phyloP scores from a whole-genome alignment of 768 basidiomycete genomes.

The Trichaptum fuscoviolaceum region DNA sequence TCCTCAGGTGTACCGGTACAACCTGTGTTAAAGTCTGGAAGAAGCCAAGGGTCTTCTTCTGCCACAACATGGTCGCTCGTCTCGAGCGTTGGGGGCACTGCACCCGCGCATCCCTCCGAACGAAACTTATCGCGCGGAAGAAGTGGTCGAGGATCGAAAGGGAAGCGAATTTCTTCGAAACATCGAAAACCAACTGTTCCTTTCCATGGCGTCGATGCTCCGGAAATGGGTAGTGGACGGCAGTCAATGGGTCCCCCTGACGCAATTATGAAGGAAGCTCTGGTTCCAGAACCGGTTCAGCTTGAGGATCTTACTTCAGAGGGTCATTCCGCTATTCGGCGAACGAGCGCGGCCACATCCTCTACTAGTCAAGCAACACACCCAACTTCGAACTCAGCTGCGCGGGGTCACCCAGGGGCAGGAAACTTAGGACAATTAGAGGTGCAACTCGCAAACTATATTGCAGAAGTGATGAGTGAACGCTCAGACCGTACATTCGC shows the following conservation, averaged over 20 bases:
- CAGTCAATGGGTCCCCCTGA: background rate
- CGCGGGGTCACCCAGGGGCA: background rate
- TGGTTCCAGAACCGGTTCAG: background rate
- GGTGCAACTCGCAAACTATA: background rate
- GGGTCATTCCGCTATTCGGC: background rate
- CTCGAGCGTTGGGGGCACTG: too few relatives aligned
- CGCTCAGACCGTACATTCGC: background rate
- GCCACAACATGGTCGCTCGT: background rate
- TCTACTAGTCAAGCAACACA: background rate
- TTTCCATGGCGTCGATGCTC: background rate
- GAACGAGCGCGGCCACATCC: background rate
- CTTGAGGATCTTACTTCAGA: background rate
- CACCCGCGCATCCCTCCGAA: too few relatives aligned
- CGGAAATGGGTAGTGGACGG: background rate
- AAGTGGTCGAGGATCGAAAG: too few relatives aligned
- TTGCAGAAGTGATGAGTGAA: background rate
- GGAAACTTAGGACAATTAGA: background rate
- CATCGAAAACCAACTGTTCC: background rate
- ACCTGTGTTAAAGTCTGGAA: background rate
- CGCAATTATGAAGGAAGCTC: background rate
- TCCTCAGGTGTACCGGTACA: background rate
- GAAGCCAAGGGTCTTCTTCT: background rate
- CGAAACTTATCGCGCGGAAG: too few relatives aligned
- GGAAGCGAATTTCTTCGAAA: background rate
- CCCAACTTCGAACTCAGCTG: too few relatives aligned